Evolutionary conservation across 2,329 filamentous ascomycete species (phyloP).

Genomic region (Fusarium goolgardi): DNA sequence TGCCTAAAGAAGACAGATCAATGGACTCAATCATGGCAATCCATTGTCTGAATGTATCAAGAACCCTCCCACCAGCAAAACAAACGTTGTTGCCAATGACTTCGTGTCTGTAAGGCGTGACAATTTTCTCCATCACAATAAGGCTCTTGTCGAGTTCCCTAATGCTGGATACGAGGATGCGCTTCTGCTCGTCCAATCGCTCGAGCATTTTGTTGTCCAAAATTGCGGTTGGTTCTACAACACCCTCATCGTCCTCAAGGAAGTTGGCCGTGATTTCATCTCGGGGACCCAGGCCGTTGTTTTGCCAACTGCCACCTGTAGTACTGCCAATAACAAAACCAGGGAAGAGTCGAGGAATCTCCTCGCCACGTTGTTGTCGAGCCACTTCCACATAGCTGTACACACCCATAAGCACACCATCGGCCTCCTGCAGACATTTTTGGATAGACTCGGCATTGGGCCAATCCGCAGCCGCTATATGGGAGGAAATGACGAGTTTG

Average conservation of each 20-base stretch:
- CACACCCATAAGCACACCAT: constrained; percentile 92
- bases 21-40: constrained; percentile 91
- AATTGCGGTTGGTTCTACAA: constrained; percentile 75
- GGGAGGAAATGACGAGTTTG: constrained; percentile 97
- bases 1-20: constrained; percentile 82
- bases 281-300: constrained; percentile 71
- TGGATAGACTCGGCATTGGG: constrained; percentile 92
- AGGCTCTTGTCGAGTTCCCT: constrained; percentile 89
- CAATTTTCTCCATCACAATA: constrained; percentile 79
- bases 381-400: constrained; percentile 97
- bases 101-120: constrained; percentile 82
- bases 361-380: constrained; percentile 90
- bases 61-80: constrained; percentile 78
- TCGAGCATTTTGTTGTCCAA: constrained; percentile 84
- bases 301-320: constrained; percentile 88
- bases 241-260: constrained; percentile 82
- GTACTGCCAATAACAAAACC: constrained; percentile 91
- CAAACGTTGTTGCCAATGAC: constrained; percentile 86
- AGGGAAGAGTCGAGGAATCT: constrained; percentile 90
- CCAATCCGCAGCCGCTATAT: constrained; percentile 97
- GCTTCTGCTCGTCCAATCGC: constrained; percentile 85
- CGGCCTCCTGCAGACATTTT: constrained; percentile 97
- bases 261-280: constrained; percentile 85
- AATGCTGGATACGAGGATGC: constrained; percentile 85
- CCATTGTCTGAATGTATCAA: constrained; percentile 92